phyloP scores from a whole-genome alignment of 345 rosid species.

The Eucalyptus microcorys region DNA sequence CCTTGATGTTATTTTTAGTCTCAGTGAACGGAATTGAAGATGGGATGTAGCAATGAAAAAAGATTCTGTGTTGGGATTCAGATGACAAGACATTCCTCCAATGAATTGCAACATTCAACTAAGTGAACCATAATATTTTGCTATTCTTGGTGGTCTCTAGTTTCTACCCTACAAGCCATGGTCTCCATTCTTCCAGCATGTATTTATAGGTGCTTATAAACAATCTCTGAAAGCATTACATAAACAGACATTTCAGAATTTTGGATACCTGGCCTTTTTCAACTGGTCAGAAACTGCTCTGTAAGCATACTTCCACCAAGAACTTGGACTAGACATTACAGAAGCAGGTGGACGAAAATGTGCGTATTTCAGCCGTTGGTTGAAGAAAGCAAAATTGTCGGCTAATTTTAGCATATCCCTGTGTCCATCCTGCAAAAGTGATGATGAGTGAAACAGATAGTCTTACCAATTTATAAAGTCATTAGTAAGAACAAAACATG shows the following conservation, averaged over 20 bases:
- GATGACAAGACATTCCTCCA: neutral
- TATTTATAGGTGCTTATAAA: neutral
- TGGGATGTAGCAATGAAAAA: neutral
- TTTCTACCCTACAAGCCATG: neutral
- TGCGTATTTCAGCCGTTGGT: constrained; percentile 76
- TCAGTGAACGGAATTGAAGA: neutral
- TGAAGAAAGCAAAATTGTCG: constrained; percentile 87
- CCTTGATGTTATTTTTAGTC: neutral
- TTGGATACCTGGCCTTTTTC: constrained; percentile 66
- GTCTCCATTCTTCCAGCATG: neutral
- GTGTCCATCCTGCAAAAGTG: constrained; percentile 68
- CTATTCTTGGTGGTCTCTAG: neutral
- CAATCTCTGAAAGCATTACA: neutral
- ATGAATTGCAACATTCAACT: neutral
- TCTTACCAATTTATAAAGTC: neutral
- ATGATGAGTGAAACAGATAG: neutral
- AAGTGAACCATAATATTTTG: neutral
- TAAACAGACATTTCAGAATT: neutral
- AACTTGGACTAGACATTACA: constrained; percentile 55
- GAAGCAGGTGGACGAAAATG: constrained; percentile 81
- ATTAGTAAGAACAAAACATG: neutral
- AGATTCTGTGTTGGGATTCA: neutral
- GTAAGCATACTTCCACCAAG: constrained; percentile 96
- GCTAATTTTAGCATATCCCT: constrained; percentile 78
- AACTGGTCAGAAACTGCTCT: constrained; percentile 79